Evolutionary conservation across 768 basidiomycete species (phyloP), one percentile per base, ranked within the genome.

Genomic region (Plicaturopsis crispa): DNA sequence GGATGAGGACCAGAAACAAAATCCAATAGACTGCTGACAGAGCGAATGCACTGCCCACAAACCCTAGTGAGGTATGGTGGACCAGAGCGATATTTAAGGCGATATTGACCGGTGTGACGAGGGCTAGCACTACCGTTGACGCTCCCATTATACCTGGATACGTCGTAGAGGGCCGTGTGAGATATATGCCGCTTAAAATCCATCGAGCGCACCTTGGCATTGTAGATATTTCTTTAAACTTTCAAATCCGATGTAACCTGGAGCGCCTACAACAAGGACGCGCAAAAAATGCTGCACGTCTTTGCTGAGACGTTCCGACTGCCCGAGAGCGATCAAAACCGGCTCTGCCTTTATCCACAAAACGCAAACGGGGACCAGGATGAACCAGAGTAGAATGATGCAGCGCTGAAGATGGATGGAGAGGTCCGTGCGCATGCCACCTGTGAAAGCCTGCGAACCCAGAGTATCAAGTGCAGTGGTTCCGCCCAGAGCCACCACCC

Each of bases 201-300:
- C 14, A 8, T 33, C 31, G 3, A 30, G 41, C 65, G 45, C 41
- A 80, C 81, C 84, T 65, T 87, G 83, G 41, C 82, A 84, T 50
- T 85, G 84, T 18, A 87, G 54, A 55, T 84, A 87, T 56, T 83
- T 86, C 55, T 86, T 86, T 48, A 85, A 61, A 40, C 74, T 78
- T 54, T 87, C 82, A 41, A 84, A 84, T 2, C 73, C 81, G 48
- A 84, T 75, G 50, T 84, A 84, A 2, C 73, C 84, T 0, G 85
- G 85, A 0, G 77, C 80, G 2, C 75, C 81, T 28, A 78, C 31
- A 32, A 78, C 66, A 33, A 86, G 59, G 21, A 85, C 54, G 6
- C 84, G 75, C 48, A 87, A 60, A 50, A 83, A 84, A 11, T 51
- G 47, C 50, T 86, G 78, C 0, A 82, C 80, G 45, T 80, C 74